A percentile compares a stretch with the other conserved stretches of the same genome.
These are phyloP conservation scores for Cyberlindnera maclurae DNA, from an alignment of 805 yeast genomes.

Conservation along the genomic window DNA sequence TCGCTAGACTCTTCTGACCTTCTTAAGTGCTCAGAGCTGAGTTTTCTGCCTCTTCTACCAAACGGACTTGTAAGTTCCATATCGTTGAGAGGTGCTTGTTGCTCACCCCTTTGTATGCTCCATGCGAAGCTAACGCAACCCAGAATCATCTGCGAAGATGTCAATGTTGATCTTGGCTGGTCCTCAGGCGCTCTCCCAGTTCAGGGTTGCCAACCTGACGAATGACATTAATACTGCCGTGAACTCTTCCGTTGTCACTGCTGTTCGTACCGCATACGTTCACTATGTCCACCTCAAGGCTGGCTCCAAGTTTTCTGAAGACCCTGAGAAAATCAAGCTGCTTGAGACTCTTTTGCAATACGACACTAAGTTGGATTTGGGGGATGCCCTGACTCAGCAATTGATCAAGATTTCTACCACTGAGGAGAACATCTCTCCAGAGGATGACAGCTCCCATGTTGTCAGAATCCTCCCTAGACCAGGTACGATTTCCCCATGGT, in stretches of 20 bases:
- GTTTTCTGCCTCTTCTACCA: no score
- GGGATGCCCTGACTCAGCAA: constrained; percentile 36
- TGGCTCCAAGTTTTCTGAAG: constrained; percentile 18
- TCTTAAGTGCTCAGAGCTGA: no score
- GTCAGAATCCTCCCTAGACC: constrained; percentile 82
- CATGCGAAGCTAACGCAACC: no score
- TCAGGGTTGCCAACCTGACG: constrained; percentile 70
- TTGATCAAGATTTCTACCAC: constrained; percentile 33
- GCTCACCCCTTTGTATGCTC: no score
- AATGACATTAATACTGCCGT: constrained; percentile 68
- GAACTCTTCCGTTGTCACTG: constrained; percentile 54
- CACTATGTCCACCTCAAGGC: constrained; percentile 67
- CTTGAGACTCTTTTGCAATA: constrained; percentile 63
- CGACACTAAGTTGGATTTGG: constrained; percentile 55
- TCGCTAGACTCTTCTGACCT: no score
- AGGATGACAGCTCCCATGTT: constrained; percentile 43
- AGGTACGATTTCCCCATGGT: constrained; percentile 99
- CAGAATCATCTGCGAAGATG: constrained; percentile 19
- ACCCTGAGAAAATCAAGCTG: constrained; percentile 36
- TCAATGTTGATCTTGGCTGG: constrained; percentile 64
- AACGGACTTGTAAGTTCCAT: no score
- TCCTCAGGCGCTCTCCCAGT: constrained; percentile 81
- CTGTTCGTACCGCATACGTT: constrained; percentile 66
- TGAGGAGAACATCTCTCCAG: constrained; percentile 24
- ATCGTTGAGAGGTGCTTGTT: no score